Conservation (phyloP, 768 basidiomycete species). For the Strobilomyces echinocephalus region DNA sequence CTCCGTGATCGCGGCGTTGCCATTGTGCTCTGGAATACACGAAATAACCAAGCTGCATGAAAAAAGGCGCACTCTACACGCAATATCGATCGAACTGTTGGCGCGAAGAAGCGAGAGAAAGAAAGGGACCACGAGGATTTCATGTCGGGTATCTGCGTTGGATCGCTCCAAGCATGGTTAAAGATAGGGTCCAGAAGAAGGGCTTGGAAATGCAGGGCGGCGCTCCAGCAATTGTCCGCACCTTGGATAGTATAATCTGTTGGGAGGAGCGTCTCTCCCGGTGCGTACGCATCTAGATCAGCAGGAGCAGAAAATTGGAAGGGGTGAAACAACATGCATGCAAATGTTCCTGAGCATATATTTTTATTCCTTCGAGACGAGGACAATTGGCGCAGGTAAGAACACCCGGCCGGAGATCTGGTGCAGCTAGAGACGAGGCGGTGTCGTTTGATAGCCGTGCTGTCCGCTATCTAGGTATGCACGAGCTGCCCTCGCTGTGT, state of each 20-base stretch:
- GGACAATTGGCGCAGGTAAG: constrained; percentile 1
- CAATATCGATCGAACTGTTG: constrained; percentile 32
- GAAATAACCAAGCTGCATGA: constrained; percentile 28
- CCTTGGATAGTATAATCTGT: constrained; percentile 8
- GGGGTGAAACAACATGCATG: constrained; percentile 1
- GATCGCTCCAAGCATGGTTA: constrained; percentile 30
- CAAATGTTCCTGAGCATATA: constrained; percentile 1
- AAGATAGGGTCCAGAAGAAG: constrained; percentile 21
- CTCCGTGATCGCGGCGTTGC: constrained; percentile 29
- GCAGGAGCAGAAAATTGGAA: neutral
- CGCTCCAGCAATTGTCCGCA: constrained; percentile 14
- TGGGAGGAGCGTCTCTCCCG: neutral
- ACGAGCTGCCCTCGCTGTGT: constrained; percentile 23
- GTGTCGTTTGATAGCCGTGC: constrained; percentile 18
- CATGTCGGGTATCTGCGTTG: constrained; percentile 36
- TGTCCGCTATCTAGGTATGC: constrained; percentile 18
- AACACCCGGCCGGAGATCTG: constrained; percentile 7
- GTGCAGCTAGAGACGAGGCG: constrained; percentile 11
- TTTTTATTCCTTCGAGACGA: neutral
- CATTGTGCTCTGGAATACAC: constrained; percentile 22
- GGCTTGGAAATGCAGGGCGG: constrained; percentile 20
- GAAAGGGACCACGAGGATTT: constrained; percentile 30
- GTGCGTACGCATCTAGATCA: constrained; percentile 1
- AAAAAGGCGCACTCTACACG: constrained; percentile 30
- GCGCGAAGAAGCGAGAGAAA: constrained; percentile 31